Percentiles rank a stretch among this genome's conserved stretches.
Evolutionary conservation across 1,284 basidiomycete genomes (phyloP).

Genomic region (Macrocybe sp.): DNA sequence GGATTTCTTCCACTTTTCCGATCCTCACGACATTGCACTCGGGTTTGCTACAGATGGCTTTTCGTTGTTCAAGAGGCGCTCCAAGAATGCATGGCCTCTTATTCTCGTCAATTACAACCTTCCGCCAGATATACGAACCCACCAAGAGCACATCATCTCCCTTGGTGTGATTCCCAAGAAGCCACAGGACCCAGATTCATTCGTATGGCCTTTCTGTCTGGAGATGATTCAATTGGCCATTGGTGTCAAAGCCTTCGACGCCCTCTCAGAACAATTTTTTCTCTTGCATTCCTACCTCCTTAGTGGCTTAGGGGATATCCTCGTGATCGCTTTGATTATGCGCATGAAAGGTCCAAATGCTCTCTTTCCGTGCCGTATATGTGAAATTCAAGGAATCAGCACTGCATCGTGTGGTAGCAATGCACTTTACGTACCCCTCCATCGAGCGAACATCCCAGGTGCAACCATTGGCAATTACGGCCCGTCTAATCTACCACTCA

Average conservation of each 20-base stretch:
- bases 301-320: constrained; percentile 38
- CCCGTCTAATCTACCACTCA: constrained; percentile 25
- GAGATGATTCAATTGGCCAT: constrained; percentile 30
- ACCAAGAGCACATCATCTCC: constrained; percentile 10
- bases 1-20: constrained; percentile 18
- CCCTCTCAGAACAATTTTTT: constrained; percentile 20
- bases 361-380: constrained; percentile 36
- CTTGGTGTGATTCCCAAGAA: constrained; percentile 18
- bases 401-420: constrained; percentile 13
- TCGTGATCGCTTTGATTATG: constrained; percentile 37
- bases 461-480: constrained; percentile 19
- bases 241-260: constrained; percentile 31
- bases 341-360: constrained; percentile 43
- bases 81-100: constrained; percentile 38
- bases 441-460: constrained; percentile 7
- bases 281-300: constrained; percentile 32
- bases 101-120: constrained; percentile 32
- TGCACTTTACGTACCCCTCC: constrained; percentile 32
- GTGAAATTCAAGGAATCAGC: constrained; percentile 30
- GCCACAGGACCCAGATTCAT: constrained; percentile 15
- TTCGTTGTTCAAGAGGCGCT: constrained; percentile 41
- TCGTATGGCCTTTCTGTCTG: constrained; percentile 27
- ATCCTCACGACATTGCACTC: constrained; percentile 24
- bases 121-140: constrained; percentile 13
- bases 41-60: constrained; percentile 29